Evolutionary conservation across 1,139 yeast genomes (phyloP).

Genomic region (Blastobotrys aristatus): DNA sequence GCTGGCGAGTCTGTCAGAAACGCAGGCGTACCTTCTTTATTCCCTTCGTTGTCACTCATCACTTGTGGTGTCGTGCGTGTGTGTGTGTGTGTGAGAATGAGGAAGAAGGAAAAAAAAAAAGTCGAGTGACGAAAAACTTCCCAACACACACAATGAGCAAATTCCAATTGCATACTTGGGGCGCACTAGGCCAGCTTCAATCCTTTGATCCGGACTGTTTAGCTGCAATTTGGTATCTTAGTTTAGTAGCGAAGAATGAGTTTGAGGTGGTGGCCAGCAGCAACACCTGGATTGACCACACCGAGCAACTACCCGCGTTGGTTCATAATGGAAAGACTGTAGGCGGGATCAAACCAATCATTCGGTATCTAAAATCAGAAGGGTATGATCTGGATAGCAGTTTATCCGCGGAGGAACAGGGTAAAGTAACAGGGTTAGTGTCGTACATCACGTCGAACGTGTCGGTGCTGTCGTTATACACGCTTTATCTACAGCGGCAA

Average conservation of each 20-base stretch:
- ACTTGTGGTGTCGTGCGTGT: neutral
- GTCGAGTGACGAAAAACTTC: neutral
- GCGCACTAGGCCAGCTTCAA: slow-evolving; percentile 32
- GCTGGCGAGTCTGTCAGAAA: slow-evolving; percentile 12
- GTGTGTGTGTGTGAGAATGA: neutral
- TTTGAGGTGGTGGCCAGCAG: slow-evolving; percentile 49
- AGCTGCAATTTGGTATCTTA: slow-evolving; percentile 39
- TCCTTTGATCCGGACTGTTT: slow-evolving; percentile 44
- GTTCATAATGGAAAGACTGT: slow-evolving; percentile 31
- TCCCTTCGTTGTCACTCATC: neutral
- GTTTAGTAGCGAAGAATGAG: slow-evolving; percentile 23
- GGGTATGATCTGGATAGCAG: slow-evolving; percentile 24
- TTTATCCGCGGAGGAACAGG: slow-evolving; percentile 18
- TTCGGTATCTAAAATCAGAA: slow-evolving; percentile 33
- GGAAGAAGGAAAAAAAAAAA: neutral
- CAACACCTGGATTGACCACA: slow-evolving; percentile 52
- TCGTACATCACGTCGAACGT: slow-evolving; percentile 41
- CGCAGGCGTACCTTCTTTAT: slow-evolving; percentile 9
- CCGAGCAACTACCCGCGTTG: slow-evolving; percentile 50
- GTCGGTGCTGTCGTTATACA: slow-evolving; percentile 53
- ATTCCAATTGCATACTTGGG: slow-evolving; percentile 54
- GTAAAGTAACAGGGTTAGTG: slow-evolving; percentile 34
- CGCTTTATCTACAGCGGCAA: slow-evolving; percentile 51
- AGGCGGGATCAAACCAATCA: slow-evolving; percentile 44
- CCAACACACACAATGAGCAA: neutral